Evolutionary conservation across 192 early-diverging fungal genomes (phyloP).

Genomic region (Linnemannia elongata): DNA sequence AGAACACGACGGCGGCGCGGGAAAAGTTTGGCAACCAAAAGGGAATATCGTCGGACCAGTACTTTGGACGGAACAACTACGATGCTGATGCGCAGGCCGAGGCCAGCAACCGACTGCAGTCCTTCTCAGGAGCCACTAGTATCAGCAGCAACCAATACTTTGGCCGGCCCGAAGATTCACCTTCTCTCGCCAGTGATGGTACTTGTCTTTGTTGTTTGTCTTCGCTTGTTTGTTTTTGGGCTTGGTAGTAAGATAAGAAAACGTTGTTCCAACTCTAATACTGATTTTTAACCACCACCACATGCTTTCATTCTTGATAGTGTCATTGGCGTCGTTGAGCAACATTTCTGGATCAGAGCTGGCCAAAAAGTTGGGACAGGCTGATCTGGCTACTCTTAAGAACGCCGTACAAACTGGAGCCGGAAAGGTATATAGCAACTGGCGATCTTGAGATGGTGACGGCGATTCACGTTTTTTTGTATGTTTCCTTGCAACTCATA

Average conservation of each 20-base stretch:
- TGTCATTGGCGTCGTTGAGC: conserved; percentile 36
- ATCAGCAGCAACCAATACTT: conserved; percentile 91
- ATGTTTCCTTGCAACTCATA: not conserved
- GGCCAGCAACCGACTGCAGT: conserved; percentile 66
- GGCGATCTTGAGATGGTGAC: no score
- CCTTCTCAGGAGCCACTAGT: conserved; percentile 80
- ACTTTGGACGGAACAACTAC: conserved; percentile 84
- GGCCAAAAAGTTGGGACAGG: conserved; percentile 45
- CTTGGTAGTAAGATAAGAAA: no score
- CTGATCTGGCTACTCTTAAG: conserved; percentile 46
- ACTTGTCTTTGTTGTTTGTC: not conserved
- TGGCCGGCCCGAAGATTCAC: conserved; percentile 75
- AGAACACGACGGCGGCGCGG: conserved; percentile 65
- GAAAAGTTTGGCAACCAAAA: conserved; percentile 89
- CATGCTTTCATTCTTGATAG: not conserved
- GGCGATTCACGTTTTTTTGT: not conserved
- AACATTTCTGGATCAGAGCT: conserved; percentile 48
- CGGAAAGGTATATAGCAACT: conserved; percentile 28
- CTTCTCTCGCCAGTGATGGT: conserved; percentile 39
- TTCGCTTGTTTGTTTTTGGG: no score
- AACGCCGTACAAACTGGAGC: conserved; percentile 52
- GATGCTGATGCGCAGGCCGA: conserved; percentile 71
- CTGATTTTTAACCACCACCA: not conserved
- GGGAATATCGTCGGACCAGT: conserved; percentile 93
- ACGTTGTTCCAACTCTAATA: no score